A percentile compares a stretch with the other conserved stretches of the same genome.
Evolutionary conservation across 306 rosid genomes (phyloP).

Genomic region (Alnus rubra): DNA sequence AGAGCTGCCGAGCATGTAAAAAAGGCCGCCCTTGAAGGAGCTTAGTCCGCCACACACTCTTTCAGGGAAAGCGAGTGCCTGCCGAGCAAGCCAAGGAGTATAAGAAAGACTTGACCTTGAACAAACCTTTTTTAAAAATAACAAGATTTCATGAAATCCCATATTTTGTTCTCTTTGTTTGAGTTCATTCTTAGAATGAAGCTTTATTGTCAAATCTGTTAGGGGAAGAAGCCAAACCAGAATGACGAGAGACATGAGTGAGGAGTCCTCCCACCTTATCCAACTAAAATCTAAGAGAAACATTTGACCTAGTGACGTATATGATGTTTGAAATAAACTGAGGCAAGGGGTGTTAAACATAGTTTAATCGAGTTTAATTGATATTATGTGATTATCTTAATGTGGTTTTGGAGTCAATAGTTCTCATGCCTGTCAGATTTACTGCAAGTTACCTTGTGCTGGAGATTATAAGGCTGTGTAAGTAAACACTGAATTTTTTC

Average conservation of each 20-base stretch:
- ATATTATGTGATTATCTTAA: background rate
- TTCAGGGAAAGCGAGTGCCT: too few relatives aligned
- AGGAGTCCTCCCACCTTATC: background rate
- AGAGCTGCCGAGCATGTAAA: too few relatives aligned
- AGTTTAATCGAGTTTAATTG: background rate
- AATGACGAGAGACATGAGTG: background rate
- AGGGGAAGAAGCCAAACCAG: background rate
- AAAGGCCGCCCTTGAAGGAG: too few relatives aligned
- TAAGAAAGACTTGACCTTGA: too few relatives aligned
- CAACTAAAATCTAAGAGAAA: background rate
- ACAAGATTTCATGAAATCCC: background rate
- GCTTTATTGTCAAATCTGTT: background rate
- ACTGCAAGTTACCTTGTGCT: background rate
- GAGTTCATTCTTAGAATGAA: background rate
- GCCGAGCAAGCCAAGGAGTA: too few relatives aligned
- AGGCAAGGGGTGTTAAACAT: background rate
- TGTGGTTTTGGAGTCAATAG: background rate
- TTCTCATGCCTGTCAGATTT: background rate
- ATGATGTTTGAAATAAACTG: background rate
- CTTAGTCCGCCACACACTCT: too few relatives aligned
- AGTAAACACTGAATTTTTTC: background rate
- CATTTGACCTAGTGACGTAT: background rate
- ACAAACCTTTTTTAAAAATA: background rate
- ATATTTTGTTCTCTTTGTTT: background rate
- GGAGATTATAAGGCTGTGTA: background rate